Percentiles rank a stretch among this genome's conserved stretches.
Conservation (phyloP, 2,329 filamentous ascomycete genomes). For the Fusarium sp. region DNA sequence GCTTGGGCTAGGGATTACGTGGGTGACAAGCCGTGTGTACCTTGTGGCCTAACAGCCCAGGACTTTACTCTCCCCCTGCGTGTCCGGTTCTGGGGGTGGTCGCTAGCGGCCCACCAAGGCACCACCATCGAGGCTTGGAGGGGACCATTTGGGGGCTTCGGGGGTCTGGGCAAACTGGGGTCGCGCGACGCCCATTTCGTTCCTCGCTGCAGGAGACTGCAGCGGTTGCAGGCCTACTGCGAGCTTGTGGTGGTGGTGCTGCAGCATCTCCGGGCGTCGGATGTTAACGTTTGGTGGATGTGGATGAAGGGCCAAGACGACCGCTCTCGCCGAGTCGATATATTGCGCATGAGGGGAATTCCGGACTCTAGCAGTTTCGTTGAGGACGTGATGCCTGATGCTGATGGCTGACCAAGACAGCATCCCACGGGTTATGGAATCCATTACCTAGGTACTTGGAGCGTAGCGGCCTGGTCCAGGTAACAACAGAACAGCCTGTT, state of each 20-base stretch:
- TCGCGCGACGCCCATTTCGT: constrained; percentile 37
- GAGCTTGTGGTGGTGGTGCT: constrained; percentile 13
- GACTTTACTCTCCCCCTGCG: not conserved
- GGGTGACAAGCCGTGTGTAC: not conserved
- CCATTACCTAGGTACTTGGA: constrained; percentile 18
- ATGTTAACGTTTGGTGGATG: constrained; percentile 11
- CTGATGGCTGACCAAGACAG: constrained; percentile 7
- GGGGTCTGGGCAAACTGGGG: constrained; percentile 43
- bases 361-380: not conserved
- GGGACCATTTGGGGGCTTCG: constrained; percentile 31
- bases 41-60: constrained; percentile 9
- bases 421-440: constrained; percentile 4
- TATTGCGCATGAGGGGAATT: constrained; percentile 6
- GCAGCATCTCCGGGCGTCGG: constrained; percentile 34
- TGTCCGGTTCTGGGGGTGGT: constrained; percentile 15
- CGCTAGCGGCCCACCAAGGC: constrained; percentile 24
- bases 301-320: not conserved
- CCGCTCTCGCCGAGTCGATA: constrained; percentile 1
- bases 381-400: not conserved
- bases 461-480: not conserved
- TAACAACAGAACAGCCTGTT: not conserved
- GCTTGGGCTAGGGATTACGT: constrained; percentile 4
- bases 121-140: constrained; percentile 27
- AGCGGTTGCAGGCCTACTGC: constrained; percentile 21
- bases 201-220: constrained; percentile 34